phyloP scores from a whole-genome alignment of 2,329 filamentous ascomycete species.

The Arthrinium phaeospermum region DNA sequence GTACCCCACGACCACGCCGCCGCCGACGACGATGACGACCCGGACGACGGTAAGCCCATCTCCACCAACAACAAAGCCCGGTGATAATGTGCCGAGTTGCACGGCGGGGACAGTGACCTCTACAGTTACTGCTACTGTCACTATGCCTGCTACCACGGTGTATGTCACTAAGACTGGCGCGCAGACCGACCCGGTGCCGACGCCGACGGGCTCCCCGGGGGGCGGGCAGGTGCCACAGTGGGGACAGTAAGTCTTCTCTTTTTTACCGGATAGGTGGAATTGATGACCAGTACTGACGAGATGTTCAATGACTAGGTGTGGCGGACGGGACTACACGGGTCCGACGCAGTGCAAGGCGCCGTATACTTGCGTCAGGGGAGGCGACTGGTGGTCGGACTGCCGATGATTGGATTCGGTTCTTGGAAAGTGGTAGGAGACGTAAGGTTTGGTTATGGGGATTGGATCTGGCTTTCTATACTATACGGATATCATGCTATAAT shows the following conservation, averaged over 20 bases:
- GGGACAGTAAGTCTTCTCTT: slow-evolving; percentile 37
- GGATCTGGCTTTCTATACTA: not conserved
- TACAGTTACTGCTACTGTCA: not conserved
- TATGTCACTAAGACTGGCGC: not conserved
- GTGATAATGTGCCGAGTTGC: not conserved
- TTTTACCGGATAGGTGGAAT: not conserved
- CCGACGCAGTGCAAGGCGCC: not conserved
- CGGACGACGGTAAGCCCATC: slow-evolving; percentile 27
- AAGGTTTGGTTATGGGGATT: not conserved
- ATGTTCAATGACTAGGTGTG: not conserved
- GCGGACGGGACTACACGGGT: not conserved
- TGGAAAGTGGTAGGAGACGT: not conserved
- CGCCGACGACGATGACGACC: slow-evolving; percentile 28
- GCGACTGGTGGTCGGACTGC: slow-evolving; percentile 6
- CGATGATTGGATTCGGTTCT: not conserved
- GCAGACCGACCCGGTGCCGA: not conserved
- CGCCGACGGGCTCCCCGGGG: not conserved
- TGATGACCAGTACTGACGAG: not conserved
- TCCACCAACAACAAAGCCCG: slow-evolving; percentile 20
- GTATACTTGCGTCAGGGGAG: not conserved
- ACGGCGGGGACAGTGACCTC: not conserved
- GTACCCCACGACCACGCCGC: slow-evolving; percentile 28
- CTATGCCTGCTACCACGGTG: not conserved
- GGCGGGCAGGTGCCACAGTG: slow-evolving; percentile 38
- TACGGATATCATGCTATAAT: not conserved